Base-by-base conservation (phyloP, 169 alveolate species). In the Plasmodium billcollinsi region DNA sequence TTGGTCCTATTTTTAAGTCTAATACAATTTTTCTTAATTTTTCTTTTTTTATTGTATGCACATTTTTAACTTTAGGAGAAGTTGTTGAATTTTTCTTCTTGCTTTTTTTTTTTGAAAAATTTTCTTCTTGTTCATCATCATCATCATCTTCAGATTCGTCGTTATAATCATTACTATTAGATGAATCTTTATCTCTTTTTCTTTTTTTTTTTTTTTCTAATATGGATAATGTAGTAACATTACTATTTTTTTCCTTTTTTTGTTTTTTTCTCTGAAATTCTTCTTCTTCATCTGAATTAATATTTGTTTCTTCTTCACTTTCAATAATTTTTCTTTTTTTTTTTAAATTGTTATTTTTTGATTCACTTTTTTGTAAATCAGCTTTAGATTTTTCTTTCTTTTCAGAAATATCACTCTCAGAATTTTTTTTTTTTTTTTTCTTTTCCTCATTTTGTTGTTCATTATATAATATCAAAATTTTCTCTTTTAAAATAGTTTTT, bases 1-100 rank as follows among this genome's bases (percentile, higher is more conserved):
- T 80, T 56, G 90, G 90, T 3, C 90, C 90, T 61, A 80, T 80
- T 69, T 80, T 80, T 54, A 80, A 20, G 11, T 80, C 90, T 39
- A 80, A 56, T 39, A 80, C 90, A 33, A 80, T 52, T 80, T 80
- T 80, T 43, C 85, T 45, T 69, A 80, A 69, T 43, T 80, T 80
- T 45, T 80, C 90, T 26, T 66, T 80, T 54, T 54, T 80, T 47
- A 15, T n/a, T 12, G 67, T 69, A 11, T 66, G 83, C 6, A 20
- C 47, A 80, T 52, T 80, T 80, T 80, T 80, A 67, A 56, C 83
- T 67, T 67, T 80, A 69, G 18, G 39, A 80, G 43, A 67, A 63
- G 73, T 75, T 54, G 63, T 66, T 21, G 47, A 12, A 49, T 29
- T 50, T 8, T 21, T 61, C 18, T n/a, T 69, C 43, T 58, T 80